Conservation (phyloP, 495 filamentous ascomycete genomes). For the Neurospora sp. region DNA sequence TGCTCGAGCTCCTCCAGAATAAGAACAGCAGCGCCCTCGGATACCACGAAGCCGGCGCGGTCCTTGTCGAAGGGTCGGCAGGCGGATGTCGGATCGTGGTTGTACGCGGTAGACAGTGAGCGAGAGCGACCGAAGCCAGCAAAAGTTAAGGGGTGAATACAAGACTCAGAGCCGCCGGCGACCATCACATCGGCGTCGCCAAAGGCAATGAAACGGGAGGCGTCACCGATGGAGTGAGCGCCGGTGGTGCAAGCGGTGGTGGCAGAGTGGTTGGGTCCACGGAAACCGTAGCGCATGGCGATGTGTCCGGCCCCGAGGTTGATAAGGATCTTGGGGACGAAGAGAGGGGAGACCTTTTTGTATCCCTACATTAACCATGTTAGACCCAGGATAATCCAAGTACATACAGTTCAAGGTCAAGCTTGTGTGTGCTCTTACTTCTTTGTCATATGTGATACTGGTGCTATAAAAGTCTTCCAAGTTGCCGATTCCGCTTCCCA, state of each 20-base stretch:
- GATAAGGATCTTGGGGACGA: constrained; percentile 85
- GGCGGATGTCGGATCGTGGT: constrained; percentile 58
- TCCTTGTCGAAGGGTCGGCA: constrained; percentile 84
- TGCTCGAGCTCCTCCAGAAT: constrained; percentile 88
- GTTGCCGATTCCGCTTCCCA: constrained; percentile 95
- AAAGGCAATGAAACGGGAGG: constrained; percentile 77
- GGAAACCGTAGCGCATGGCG: constrained; percentile 82
- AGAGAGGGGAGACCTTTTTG: constrained; percentile 83
- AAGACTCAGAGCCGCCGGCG: constrained; percentile 87
- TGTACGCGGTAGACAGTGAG: constrained; percentile 72
- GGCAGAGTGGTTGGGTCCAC: constrained; percentile 83
- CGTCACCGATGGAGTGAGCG: constrained; percentile 88
- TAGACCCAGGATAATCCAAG: background rate
- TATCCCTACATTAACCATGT: constrained; percentile 52
- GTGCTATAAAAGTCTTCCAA: constrained; percentile 82
- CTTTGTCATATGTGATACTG: constrained; percentile 62
- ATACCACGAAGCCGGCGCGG: constrained; percentile 80
- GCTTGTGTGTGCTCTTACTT: constrained; percentile 37
- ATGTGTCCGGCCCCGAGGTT: constrained; percentile 92
- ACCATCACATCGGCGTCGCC: constrained; percentile 93
- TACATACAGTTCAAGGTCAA: background rate
- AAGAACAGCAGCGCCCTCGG: constrained; percentile 82
- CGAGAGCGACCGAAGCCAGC: constrained; percentile 83
- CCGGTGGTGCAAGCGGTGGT: constrained; percentile 95
- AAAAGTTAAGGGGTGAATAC: constrained; percentile 88